A percentile compares a stretch with the other conserved stretches of the same genome.
phyloP scores from a whole-genome alignment of 805 yeast genomes.

The Pichia rugopelliculosa region DNA sequence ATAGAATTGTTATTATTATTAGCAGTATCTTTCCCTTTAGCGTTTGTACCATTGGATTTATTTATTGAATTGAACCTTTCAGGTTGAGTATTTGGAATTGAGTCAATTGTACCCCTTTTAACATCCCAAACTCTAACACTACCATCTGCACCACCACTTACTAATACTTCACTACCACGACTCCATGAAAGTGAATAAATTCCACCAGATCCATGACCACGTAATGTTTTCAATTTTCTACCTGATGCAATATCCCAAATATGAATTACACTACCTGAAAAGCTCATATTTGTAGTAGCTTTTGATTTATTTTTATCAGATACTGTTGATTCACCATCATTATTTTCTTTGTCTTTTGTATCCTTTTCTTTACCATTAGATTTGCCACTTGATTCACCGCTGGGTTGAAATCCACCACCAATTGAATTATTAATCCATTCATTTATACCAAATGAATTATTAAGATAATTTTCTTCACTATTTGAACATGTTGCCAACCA shows the following conservation, averaged over 20 bases:
- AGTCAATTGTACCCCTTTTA: conserved; percentile 71
- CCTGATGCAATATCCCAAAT: conserved; percentile 96
- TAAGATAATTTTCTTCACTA: conserved; percentile 9
- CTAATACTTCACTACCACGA: conserved; percentile 80
- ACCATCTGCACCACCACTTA: conserved; percentile 88
- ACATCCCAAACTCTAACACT: conserved; percentile 96
- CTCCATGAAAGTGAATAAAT: conserved; percentile 81
- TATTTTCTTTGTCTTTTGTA: not conserved
- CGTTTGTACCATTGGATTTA: conserved; percentile 33
- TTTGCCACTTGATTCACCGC: conserved; percentile 4
- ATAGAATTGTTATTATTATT: conserved; percentile 24
- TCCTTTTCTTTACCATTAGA: not conserved
- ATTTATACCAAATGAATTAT: conserved; percentile 8
- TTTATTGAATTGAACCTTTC: conserved; percentile 42
- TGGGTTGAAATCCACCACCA: conserved; percentile 9
- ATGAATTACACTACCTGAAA: conserved; percentile 52
- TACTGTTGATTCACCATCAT: conserved; percentile 66
- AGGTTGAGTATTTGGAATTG: conserved; percentile 19
- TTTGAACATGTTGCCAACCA: conserved; percentile 71
- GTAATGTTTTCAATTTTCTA: conserved; percentile 78
- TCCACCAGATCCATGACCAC: conserved; percentile 87
- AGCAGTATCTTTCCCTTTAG: conserved; percentile 39
- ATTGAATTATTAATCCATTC: conserved; percentile 6
- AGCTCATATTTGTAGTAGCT: not conserved
- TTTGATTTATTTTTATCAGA: not conserved